A percentile compares a stretch with the other conserved stretches of the same genome.
These are phyloP conservation scores for Ogataea wickerhamii DNA, from an alignment of 805 yeast species.

Conservation along the genomic window DNA sequence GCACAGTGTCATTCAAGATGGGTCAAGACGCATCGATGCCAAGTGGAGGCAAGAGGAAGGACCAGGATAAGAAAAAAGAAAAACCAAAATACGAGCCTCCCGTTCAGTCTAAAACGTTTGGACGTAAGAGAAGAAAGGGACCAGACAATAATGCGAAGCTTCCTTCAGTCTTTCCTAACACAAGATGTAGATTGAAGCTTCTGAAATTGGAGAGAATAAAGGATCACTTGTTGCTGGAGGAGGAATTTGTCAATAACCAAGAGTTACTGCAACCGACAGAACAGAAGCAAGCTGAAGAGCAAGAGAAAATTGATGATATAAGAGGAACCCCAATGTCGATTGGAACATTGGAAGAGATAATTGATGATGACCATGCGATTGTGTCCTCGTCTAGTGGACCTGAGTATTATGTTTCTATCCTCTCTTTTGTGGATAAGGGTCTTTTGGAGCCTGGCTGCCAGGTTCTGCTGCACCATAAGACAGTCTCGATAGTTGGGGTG, in stretches of 20 bases:
- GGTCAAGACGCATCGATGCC: constrained; percentile 37
- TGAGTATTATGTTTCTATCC: constrained; percentile 92
- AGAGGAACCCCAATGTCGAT: constrained; percentile 96
- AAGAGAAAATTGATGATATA: constrained; percentile 90
- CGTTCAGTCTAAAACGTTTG: constrained; percentile 81
- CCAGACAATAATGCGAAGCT: constrained; percentile 70
- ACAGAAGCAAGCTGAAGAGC: constrained; percentile 93
- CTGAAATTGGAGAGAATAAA: constrained; percentile 93
- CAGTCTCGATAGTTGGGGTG: constrained; percentile 97
- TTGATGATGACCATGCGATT: constrained; percentile 98
- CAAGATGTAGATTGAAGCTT: constrained; percentile 88
- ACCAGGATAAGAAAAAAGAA: constrained; percentile 53
- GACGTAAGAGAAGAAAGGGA: constrained; percentile 90
- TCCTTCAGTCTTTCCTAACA: constrained; percentile 86
- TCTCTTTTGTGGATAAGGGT: constrained; percentile 96
- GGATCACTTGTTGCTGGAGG: constrained; percentile 91
- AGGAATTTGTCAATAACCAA: constrained; percentile 91
- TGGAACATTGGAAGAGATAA: constrained; percentile 94
- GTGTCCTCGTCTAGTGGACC: constrained; percentile 95
- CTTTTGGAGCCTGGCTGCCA: constrained; percentile 95
- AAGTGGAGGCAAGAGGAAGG: constrained; percentile 32
- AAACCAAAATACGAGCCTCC: constrained; percentile 99
- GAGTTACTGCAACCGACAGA: constrained; percentile 95
- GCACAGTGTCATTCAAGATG: constrained; percentile 11
- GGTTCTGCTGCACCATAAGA: constrained; percentile 90